Base-by-base conservation (phyloP, 2,329 filamentous ascomycete species). In the Lachnellula willkommii region DNA sequence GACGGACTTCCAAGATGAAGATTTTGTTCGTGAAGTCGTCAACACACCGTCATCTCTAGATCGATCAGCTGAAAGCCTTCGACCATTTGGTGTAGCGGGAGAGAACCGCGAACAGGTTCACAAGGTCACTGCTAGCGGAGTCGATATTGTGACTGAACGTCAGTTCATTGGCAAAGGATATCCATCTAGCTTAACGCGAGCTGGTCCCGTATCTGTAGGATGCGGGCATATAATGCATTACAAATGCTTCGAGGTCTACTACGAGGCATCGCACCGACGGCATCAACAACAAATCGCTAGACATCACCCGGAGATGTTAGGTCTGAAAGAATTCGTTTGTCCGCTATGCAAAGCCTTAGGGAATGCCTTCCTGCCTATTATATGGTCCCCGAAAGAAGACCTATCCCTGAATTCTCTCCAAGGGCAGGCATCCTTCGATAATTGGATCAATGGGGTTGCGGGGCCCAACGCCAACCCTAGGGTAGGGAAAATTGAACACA, bases 201-300 rank as follows among this genome's bases (percentile, higher is more conserved):
- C 82, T 17, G 94, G 92, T 0, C 89, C 93, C 0, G 87, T 97
- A 1, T 89, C 92, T 11, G 89, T 89, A 37, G 90, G 93, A 9
- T 99, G 94, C 71, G 94, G 94, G 2, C 94, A 99, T 71, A 95
- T 99, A 67, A 99, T 99, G 94, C 94, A 99, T 71, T 97, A 89
- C 70, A 85, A 83, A 63, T 99, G 94, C 73, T 99, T 99, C 69
- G 91, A 96, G 66, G 83, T 88, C 42, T 99, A 97, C 68, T 88
- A 90, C 62, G 83, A 89, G 47, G 90, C 93, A 4, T 95, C 90
- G 0, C 79, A 86, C 52, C 82, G 92, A 58, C 83, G 94, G 40
- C 95, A 99, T 69, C 83, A 82, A 20, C 90, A 94, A 66, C 94
- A 99, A 70, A 96, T 99, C 70, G 92, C 94, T 7, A 83, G 94